Evolutionary conservation across 2,329 filamentous ascomycete species (phyloP).

Genomic region (Botryosphaeria dothidea): DNA sequence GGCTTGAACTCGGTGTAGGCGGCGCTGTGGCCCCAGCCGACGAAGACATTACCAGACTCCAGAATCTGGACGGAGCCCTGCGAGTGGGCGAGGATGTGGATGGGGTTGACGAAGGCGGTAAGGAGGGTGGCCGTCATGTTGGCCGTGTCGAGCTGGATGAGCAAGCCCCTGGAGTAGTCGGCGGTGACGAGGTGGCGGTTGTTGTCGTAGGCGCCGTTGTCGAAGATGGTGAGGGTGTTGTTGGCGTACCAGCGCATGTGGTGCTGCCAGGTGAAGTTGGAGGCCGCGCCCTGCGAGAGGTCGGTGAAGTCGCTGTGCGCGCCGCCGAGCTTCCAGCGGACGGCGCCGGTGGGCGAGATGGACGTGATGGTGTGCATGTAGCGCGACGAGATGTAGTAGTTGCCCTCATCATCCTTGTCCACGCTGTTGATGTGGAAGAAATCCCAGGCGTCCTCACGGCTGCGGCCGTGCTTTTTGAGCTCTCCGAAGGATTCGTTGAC

Average conservation of each 20-base stretch:
- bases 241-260: constrained; percentile 22
- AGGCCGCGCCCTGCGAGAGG: constrained; percentile 43
- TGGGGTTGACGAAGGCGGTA: constrained; percentile 43
- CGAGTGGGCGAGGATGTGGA: constrained; percentile 39
- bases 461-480: constrained; percentile 29
- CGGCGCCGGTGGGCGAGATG: constrained; percentile 40
- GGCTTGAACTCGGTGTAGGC: constrained; percentile 48
- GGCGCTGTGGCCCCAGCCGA: constrained; percentile 53
- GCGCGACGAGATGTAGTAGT: constrained; percentile 25
- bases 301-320: constrained; percentile 45
- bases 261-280: constrained; percentile 55
- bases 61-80: constrained; percentile 48
- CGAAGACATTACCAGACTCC: constrained; percentile 45
- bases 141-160: constrained; percentile 44
- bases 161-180: constrained; percentile 34
- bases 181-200: constrained; percentile 30
- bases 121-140: constrained; percentile 37
- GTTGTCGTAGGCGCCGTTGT: constrained; percentile 35
- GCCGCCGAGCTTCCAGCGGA: constrained; percentile 57
- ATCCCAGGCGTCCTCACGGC: constrained; percentile 37
- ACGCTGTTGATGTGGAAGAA: constrained; percentile 44
- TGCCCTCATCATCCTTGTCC: constrained; percentile 36
- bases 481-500: constrained; percentile 32
- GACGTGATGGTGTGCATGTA: constrained; percentile 26
- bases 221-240: constrained; percentile 40